A percentile compares a stretch with the other conserved stretches of the same genome.
Conservation (phyloP, 352 stramenopile genomes). For the Phytophthora hybrid region DNA sequence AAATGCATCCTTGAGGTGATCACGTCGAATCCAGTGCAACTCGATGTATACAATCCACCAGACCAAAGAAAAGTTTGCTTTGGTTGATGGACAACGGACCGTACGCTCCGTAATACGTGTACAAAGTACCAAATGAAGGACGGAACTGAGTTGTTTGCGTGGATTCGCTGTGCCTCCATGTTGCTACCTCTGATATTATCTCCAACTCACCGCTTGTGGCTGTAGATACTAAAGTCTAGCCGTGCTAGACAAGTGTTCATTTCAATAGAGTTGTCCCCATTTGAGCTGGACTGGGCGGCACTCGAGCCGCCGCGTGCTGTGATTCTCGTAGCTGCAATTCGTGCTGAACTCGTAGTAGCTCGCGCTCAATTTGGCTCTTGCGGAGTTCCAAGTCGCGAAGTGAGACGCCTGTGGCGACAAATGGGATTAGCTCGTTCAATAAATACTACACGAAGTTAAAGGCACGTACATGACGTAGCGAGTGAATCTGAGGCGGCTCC, state of each 20-base stretch:
- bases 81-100: too few relatives aligned
- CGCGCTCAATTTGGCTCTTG: slow-evolving; percentile 66
- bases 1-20: too few relatives aligned
- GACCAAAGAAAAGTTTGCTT: too few relatives aligned
- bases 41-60: too few relatives aligned
- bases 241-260: not conserved
- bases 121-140: too few relatives aligned
- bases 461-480: slow-evolving; percentile 51
- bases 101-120: too few relatives aligned
- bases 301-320: slow-evolving; percentile 1
- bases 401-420: slow-evolving; percentile 42
- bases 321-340: slow-evolving; percentile 48
- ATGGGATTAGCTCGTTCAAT: not conserved
- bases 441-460: not conserved
- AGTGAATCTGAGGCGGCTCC: slow-evolving; percentile 26
- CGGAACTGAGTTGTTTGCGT: too few relatives aligned
- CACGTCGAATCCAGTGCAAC: too few relatives aligned
- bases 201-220: too few relatives aligned
- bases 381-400: slow-evolving; percentile 62
- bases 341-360: slow-evolving; percentile 53
- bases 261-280: not conserved
- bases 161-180: too few relatives aligned
- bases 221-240: too few relatives aligned
- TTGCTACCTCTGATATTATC: too few relatives aligned
- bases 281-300: not conserved